A percentile compares a stretch with the other conserved stretches of the same genome.
phyloP scores from a whole-genome alignment of 148 eudicot species.

The Cornus kousa region DNA sequence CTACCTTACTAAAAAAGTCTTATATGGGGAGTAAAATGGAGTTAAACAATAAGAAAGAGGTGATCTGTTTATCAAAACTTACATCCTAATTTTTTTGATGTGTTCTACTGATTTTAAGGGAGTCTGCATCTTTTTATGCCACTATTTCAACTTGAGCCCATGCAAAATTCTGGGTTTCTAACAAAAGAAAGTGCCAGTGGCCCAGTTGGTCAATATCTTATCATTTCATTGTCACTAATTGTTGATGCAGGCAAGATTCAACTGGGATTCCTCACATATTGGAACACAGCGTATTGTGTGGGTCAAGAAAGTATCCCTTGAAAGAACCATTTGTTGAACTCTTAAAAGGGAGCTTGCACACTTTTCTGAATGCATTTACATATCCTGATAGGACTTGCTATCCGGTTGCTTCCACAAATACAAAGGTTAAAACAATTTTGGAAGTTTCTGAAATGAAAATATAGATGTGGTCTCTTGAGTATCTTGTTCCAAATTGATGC shows the following conservation, averaged over 20 bases:
- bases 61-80: slow-evolving; percentile 1
- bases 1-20: neutral
- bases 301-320: slow-evolving; percentile 95
- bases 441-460: neutral
- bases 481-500: neutral
- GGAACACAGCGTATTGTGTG: slow-evolving; percentile 97
- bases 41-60: neutral
- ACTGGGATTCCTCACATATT: slow-evolving; percentile 99
- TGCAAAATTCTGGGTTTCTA: too few relatives aligned
- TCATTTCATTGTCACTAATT: neutral
- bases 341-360: slow-evolving; percentile 91
- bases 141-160: too few relatives aligned
- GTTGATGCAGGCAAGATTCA: slow-evolving; percentile 73
- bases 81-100: neutral
- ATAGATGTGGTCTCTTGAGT: neutral
- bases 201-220: neutral
- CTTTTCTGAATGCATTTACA: slow-evolving; percentile 94
- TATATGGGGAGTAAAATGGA: neutral
- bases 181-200: neutral
- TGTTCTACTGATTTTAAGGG: neutral
- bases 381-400: slow-evolving; percentile 99
- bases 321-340: slow-evolving; percentile 98
- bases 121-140: neutral
- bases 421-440: slow-evolving; percentile 49
- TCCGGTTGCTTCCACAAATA: slow-evolving; percentile 97